Base-by-base conservation (phyloP, 768 basidiomycete species). In the Russula sp. region DNA sequence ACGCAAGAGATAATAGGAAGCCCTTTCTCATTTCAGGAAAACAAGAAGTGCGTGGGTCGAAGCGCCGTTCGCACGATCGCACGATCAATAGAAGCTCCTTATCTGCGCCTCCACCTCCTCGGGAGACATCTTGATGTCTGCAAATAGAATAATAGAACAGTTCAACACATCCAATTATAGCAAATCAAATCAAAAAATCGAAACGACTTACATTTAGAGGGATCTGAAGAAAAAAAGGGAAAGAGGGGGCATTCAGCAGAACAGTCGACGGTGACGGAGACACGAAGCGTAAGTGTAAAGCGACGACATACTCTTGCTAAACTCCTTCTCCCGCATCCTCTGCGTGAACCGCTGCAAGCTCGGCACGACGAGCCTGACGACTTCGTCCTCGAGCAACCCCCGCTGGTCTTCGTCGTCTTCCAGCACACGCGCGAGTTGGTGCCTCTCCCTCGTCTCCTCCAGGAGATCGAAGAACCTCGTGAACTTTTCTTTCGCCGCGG, bases 391-490 rank as follows among this genome's bases (percentile, higher is more conserved):
- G 22, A 93, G 73, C 52, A 77, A 78, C 66, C 75, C 79, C 65
- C 83, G 78, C 41, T 78, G 83, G 2, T 82, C 81, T 18, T 74
- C 75, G 65, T 91, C 89, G 50, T 90, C 89, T 60, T 86, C 86
- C 66, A 92, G 73, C 11, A 91, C 83, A 64, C 75, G 79, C 48
- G 83, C 85, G 46, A 87, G 70, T 63, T 79, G 78, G 72, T 93
- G 91, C 48, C 90, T 74, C 70, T 93, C 90, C 52, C 83, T 76
- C 22, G 90, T 80, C 68, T 92, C 91, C 34, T 93, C 91, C 64
- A 93, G 73, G 42, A 88, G 70, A 66, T 90, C 88, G 66, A 86
- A 93, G 73, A 93, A 93, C 59, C 83, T 76, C 36, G 85, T 89
- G 70, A 89, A 87, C 73, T 87, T 90, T 73, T 92, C 90, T 74